These are phyloP conservation scores for Nakaseomyces bracarensis DNA, from an alignment of 1,139 yeast genomes.

Conservation along the genomic window DNA sequence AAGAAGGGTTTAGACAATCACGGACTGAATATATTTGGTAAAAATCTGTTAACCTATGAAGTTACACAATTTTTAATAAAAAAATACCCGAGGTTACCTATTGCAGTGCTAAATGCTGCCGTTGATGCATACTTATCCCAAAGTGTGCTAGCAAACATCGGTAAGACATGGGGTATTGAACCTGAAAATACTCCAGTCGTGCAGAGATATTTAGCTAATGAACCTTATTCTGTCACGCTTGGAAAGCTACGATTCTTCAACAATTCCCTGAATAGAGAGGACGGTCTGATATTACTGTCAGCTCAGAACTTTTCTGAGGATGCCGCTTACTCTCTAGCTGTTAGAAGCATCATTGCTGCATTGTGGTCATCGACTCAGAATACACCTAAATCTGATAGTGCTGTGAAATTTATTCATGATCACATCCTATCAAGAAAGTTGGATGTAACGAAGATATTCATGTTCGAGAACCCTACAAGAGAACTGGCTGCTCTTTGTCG, in stretches of 20 bases:
- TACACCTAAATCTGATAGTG: constrained; percentile 23
- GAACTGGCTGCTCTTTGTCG: constrained; percentile 73
- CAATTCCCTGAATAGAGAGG: constrained; percentile 24
- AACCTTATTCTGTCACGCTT: constrained; percentile 52
- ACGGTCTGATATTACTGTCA: constrained; percentile 26
- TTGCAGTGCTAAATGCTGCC: constrained; percentile 64
- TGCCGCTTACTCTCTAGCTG: constrained; percentile 45
- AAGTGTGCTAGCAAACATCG: constrained; percentile 54
- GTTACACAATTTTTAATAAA: constrained; percentile 65
- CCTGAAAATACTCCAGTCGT: constrained; percentile 56
- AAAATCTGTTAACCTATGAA: constrained; percentile 65
- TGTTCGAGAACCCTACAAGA: constrained; percentile 77
- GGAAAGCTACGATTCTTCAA: constrained; percentile 54
- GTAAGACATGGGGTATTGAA: constrained; percentile 83
- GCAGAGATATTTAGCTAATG: constrained; percentile 61
- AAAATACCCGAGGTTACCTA: constrained; percentile 84
- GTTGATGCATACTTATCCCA: constrained; percentile 66
- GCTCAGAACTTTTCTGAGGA: constrained; percentile 22
- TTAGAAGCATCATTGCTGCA: constrained; percentile 66
- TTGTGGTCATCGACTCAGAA: constrained; percentile 44
- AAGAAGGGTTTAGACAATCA: constrained; percentile 57
- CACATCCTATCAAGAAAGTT: constrained; percentile 75
- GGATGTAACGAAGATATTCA: constrained; percentile 63
- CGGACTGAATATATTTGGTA: constrained; percentile 78
- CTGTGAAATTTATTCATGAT: constrained; percentile 59